Conservation (phyloP, 345 rosid species). For the Murraya koenigii region DNA sequence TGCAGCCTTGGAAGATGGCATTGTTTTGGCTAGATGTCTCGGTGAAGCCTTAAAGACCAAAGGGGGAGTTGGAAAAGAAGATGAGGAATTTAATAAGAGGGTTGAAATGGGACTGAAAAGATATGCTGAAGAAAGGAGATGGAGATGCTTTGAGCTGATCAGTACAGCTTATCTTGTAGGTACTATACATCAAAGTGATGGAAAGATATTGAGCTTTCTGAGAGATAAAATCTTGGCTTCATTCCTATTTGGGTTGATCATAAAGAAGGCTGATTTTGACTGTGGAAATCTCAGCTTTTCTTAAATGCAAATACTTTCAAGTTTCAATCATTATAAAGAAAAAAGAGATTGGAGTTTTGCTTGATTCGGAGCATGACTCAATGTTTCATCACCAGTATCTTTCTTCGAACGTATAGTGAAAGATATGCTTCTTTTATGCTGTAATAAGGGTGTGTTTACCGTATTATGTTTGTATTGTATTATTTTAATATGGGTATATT, state of each 20-base stretch:
- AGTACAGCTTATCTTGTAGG: conserved; percentile 48
- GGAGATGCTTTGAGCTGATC: conserved; percentile 64
- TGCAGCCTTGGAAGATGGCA: conserved; percentile 32
- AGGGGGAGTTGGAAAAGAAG: conserved; percentile 7
- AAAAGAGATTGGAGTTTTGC: neutral
- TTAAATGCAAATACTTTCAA: neutral
- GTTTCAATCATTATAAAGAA: neutral
- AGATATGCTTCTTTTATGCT: too few relatives aligned
- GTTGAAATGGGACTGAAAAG: conserved; percentile 43
- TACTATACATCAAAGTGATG: conserved; percentile 41
- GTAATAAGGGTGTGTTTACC: too few relatives aligned
- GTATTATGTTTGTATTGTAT: too few relatives aligned
- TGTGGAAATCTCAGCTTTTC: conserved; percentile 36
- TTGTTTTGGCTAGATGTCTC: conserved; percentile 36
- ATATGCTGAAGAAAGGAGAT: conserved; percentile 52
- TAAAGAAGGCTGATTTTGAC: conserved; percentile 44
- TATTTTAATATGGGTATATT: too few relatives aligned
- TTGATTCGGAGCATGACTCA: neutral
- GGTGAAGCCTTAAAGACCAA: conserved; percentile 14
- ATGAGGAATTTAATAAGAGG: conserved; percentile 32
- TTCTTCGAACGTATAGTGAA: too few relatives aligned
- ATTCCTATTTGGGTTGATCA: conserved; percentile 26
- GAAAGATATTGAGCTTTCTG: conserved; percentile 31
- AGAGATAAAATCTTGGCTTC: conserved; percentile 42
- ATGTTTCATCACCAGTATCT: too few relatives aligned